Conservation (phyloP, 2,329 filamentous ascomycete species). For the Colletotrichum magnum region DNA sequence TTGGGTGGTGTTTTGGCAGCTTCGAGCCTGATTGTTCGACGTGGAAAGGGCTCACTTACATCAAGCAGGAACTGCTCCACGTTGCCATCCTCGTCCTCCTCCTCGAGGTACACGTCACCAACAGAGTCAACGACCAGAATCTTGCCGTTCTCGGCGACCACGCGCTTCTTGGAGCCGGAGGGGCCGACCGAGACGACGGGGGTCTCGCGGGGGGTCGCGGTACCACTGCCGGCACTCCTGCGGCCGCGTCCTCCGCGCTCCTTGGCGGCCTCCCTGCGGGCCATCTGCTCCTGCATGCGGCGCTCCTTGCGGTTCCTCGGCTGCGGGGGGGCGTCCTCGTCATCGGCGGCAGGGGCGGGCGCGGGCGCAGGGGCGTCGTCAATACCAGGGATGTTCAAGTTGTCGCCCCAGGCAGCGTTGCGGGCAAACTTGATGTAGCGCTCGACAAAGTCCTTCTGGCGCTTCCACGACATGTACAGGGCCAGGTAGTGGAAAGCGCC, state of each 20-base stretch:
- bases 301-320: constrained; percentile 88
- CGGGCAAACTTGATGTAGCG: constrained; percentile 92
- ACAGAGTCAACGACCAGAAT: constrained; percentile 91
- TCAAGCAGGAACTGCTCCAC: constrained; percentile 89
- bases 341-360: constrained; percentile 60
- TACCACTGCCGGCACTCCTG: constrained; percentile 48
- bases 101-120: constrained; percentile 95
- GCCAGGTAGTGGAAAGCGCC: constrained; percentile 90
- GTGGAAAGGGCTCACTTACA: constrained; percentile 66
- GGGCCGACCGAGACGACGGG: constrained; percentile 67
- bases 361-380: constrained; percentile 61
- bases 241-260: constrained; percentile 50
- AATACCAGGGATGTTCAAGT: constrained; percentile 78
- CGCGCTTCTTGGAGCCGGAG: constrained; percentile 85
- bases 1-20: not conserved
- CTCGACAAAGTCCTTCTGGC: constrained; percentile 91
- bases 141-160: constrained; percentile 96
- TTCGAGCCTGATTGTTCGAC: not conserved
- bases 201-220: constrained; percentile 60
- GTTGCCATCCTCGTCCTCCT: constrained; percentile 88
- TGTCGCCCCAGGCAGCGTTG: constrained; percentile 91
- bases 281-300: constrained; percentile 88
- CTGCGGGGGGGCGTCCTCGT: constrained; percentile 65
- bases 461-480: constrained; percentile 88
- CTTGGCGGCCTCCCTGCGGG: constrained; percentile 74